Evolutionary conservation across 768 basidiomycete genomes (phyloP).

Genomic region (Trametes cubensis): DNA sequence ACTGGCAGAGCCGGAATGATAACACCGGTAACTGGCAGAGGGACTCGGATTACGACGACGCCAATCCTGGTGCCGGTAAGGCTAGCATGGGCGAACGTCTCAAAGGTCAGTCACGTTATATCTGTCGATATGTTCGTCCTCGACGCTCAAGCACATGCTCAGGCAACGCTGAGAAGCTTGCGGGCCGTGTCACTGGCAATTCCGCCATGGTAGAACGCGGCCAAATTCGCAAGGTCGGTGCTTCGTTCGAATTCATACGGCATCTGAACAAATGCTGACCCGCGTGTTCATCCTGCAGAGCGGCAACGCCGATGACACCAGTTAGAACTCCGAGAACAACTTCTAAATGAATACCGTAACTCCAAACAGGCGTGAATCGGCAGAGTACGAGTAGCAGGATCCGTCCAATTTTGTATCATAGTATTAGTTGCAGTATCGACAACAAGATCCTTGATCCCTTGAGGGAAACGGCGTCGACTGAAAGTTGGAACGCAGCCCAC

Average conservation of each 20-base stretch:
- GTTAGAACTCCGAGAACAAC: slow-evolving; percentile 12
- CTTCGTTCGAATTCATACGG: too few relatives aligned
- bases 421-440: background rate
- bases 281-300: background rate
- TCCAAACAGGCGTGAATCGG: background rate
- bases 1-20: slow-evolving; percentile 4
- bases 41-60: background rate
- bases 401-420: background rate
- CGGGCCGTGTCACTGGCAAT: slow-evolving; percentile 16
- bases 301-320: slow-evolving; percentile 15
- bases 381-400: slow-evolving; percentile 3
- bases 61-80: slow-evolving; percentile 10
- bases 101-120: slow-evolving; percentile 14
- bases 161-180: slow-evolving; percentile 21
- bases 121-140: background rate
- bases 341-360: background rate
- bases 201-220: slow-evolving; percentile 6
- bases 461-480: too few relatives aligned
- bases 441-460: background rate
- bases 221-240: slow-evolving; percentile 9
- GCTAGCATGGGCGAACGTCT: slow-evolving; percentile 19
- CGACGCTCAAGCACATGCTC: background rate
- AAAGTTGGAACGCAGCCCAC: too few relatives aligned
- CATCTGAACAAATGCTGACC: background rate
- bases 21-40: slow-evolving; percentile 1